phyloP scores from a whole-genome alignment of 176 grass and related monocot species.

The Ampelocalamus luodianensis region DNA sequence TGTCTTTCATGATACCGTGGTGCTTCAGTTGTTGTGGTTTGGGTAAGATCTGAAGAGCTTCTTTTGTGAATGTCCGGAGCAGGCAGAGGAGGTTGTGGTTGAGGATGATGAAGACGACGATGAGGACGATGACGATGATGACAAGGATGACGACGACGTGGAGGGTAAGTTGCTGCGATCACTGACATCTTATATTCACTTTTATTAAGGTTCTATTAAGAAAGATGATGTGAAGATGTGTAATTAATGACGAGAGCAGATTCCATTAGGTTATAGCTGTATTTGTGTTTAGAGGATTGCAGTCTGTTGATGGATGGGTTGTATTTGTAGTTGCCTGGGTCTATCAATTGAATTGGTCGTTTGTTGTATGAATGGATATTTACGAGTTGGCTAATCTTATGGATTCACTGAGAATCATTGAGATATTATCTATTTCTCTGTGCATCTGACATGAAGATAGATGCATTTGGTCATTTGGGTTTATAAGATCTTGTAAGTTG shows the following conservation, averaged over 20 bases:
- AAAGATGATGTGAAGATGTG: neutral
- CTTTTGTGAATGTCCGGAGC: neutral
- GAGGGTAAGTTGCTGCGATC: slow-evolving; percentile 44
- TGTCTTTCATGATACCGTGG: neutral
- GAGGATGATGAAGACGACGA: slow-evolving; percentile 67
- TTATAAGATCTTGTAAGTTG: neutral
- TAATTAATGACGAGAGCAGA: neutral
- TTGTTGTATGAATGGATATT: neutral
- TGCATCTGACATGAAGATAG: neutral
- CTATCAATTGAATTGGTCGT: neutral
- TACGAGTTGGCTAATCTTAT: neutral
- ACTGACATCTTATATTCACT: neutral
- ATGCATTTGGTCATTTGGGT: neutral
- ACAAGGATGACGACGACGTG: slow-evolving; percentile 56
- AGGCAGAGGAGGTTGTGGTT: slow-evolving; percentile 56
- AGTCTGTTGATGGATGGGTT: neutral
- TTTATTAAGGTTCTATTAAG: neutral
- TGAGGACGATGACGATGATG: slow-evolving; percentile 64
- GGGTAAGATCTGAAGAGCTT: neutral
- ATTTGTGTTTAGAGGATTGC: neutral
- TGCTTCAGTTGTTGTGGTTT: neutral
- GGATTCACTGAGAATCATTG: neutral
- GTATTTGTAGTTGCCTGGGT: neutral
- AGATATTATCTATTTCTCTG: neutral
- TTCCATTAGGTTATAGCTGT: neutral